phyloP scores from a whole-genome alignment of 1,284 basidiomycete species.

The Cystobasidium sp. region DNA sequence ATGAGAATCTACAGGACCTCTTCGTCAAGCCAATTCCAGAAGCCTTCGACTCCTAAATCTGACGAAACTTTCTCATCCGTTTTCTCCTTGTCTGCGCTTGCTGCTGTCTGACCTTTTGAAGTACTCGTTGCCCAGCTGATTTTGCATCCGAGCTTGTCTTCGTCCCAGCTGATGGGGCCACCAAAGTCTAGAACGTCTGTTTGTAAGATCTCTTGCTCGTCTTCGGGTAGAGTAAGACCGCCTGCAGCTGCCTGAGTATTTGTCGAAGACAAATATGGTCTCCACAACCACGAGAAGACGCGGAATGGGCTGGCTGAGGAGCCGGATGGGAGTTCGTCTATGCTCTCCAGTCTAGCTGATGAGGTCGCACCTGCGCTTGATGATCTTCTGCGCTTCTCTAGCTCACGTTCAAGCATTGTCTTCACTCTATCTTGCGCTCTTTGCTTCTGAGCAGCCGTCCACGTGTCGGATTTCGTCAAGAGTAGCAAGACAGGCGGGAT shows the following conservation, averaged over 20 bases:
- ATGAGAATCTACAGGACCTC: not conserved
- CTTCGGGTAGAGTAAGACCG: constrained; percentile 45
- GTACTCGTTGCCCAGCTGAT: constrained; percentile 48
- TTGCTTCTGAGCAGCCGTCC: constrained; percentile 41
- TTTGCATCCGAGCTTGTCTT: constrained; percentile 38
- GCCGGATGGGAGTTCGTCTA: constrained; percentile 48
- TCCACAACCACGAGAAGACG: constrained; percentile 22
- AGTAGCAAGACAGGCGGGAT: constrained; percentile 49
- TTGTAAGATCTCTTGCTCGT: constrained; percentile 50
- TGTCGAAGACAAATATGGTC: constrained; percentile 13
- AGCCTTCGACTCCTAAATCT: not conserved
- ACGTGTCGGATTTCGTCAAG: constrained; percentile 51
- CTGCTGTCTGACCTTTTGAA: constrained; percentile 21
- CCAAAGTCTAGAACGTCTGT: constrained; percentile 50
- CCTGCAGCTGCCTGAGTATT: constrained; percentile 14
- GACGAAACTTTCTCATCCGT: constrained; percentile 11
- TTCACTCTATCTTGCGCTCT: constrained; percentile 50
- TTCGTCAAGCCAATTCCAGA: constrained; percentile 18
- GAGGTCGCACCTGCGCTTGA: constrained; percentile 16
- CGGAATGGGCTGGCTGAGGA: constrained; percentile 19
- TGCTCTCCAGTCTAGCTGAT: constrained; percentile 49
- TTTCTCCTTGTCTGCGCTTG: constrained; percentile 7
- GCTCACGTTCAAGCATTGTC: constrained; percentile 49
- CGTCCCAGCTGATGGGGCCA: constrained; percentile 49
- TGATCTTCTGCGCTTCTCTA: constrained; percentile 50